Conservation (phyloP, 169 alveolate species). For the Plasmodium sp. region DNA sequence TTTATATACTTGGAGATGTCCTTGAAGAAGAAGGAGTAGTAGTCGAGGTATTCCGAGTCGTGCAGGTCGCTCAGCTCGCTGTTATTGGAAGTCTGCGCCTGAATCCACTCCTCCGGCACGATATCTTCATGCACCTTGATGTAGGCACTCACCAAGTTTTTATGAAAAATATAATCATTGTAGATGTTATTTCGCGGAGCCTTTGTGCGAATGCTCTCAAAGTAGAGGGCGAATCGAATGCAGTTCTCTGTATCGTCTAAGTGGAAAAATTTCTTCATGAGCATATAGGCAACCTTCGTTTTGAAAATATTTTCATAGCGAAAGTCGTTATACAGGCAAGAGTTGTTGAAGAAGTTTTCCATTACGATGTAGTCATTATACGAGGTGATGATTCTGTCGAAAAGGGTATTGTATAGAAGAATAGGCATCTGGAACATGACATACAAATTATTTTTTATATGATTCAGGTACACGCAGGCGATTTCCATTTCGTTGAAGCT, state of each 20-base stretch:
- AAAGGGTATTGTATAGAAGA: conserved; percentile 18
- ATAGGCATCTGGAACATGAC: conserved; percentile 72
- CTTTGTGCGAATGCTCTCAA: conserved; percentile 23
- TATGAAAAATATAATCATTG: conserved; percentile 70
- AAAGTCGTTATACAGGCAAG: conserved; percentile 25
- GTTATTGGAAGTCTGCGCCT: conserved; percentile 2
- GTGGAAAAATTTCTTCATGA: conserved; percentile 24
- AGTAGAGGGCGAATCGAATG: conserved; percentile 41
- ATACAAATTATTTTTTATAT: conserved; percentile 53
- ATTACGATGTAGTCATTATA: conserved; percentile 30
- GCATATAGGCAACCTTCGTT: conserved; percentile 59
- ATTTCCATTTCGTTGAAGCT: conserved; percentile 62
- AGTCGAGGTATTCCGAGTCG: conserved; percentile 58
- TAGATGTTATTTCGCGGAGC: conserved; percentile 56
- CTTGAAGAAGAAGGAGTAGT: conserved; percentile 64
- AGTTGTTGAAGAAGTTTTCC: conserved; percentile 44
- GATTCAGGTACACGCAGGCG: conserved; percentile 44
- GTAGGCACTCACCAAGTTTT: conserved; percentile 27
- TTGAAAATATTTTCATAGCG: conserved; percentile 55
- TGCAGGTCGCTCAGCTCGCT: conserved; percentile 30
- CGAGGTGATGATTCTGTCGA: conserved; percentile 2
- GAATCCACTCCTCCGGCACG: conserved; percentile 55
- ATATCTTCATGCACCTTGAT: conserved; percentile 54
- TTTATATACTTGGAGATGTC: conserved; percentile 59
- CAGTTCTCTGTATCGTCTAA: conserved; percentile 36